Evolutionary conservation across 768 basidiomycete genomes (phyloP).

Genomic region (Pleurotus giganteus): DNA sequence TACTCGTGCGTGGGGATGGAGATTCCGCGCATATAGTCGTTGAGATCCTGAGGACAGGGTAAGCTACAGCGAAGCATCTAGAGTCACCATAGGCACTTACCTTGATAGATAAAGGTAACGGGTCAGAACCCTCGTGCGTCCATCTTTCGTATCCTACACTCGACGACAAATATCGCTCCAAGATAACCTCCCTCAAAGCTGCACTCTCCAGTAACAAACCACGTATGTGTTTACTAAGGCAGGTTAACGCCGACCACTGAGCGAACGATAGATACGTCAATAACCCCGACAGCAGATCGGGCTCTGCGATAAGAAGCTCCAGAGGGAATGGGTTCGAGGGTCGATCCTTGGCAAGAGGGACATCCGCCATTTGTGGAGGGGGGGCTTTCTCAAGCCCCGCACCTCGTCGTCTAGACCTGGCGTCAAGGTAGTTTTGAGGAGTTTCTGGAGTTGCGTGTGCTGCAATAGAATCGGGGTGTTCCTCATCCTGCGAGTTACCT

Average conservation of each 20-base stretch:
- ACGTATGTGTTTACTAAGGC: constrained; percentile 54
- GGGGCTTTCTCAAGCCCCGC: constrained; percentile 36
- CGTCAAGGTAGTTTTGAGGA: constrained; percentile 23
- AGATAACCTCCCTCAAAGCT: constrained; percentile 56
- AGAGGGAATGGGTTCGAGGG: constrained; percentile 45
- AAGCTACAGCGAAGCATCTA: constrained; percentile 6
- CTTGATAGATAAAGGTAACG: constrained; percentile 59
- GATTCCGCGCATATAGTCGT: constrained; percentile 77
- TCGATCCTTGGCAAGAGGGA: constrained; percentile 15
- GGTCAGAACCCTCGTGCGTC: constrained; percentile 59
- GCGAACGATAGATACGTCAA: constrained; percentile 66
- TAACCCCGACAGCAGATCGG: constrained; percentile 49
- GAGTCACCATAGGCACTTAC: constrained; percentile 33
- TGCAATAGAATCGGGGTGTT: constrained; percentile 12
- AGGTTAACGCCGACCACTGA: constrained; percentile 66
- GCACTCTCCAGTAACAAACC: constrained; percentile 45
- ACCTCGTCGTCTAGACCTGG: constrained; percentile 39
- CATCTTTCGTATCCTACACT: constrained; percentile 76
- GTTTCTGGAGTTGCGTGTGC: constrained; percentile 19
- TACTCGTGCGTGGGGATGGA: constrained; percentile 76
- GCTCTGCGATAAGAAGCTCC: constrained; percentile 50
- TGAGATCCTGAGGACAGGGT: constrained; percentile 58
- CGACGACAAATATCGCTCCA: constrained; percentile 67
- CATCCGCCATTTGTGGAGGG: constrained; percentile 32
- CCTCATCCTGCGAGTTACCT: neutral